Evolutionary conservation across 2,329 filamentous ascomycete genomes (phyloP), one percentile per base, ranked within the genome.

Genomic region (Penicillium rolfsii): DNA sequence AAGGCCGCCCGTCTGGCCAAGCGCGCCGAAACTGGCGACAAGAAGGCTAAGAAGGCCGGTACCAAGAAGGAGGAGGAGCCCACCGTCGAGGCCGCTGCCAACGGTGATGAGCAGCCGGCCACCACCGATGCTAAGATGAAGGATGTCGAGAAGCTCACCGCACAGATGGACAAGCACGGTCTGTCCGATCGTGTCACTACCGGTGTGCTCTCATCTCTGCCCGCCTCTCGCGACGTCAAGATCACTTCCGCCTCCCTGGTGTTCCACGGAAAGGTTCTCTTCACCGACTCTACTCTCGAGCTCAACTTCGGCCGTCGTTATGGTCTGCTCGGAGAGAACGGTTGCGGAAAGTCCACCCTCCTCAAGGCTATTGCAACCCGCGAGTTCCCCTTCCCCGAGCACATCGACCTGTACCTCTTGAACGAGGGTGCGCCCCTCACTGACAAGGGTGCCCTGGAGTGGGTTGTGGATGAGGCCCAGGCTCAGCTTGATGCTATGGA

Each of bases 161-260:
- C 93, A 57, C 96, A 99, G 83, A 90, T 97, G 85, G 95, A 99
- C 82, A 91, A 96, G 82, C 87, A 96, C 77, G 95, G 95, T 74
- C 85, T 99, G 67, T 98, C 95, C 14, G 95, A 99, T 81, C 91
- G 95, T 79, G 95, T 99, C 78, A 99, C 96, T 63, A 99, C 95
- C 63, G 95, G 95, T 86, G 95, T 99, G 59, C 84, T 99, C 64
- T 85, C 93, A 40, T 99, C 95, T 48, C 87, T 94, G 66, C 80
- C 86, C 66, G 84, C 91, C 69, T 96, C 91, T 82, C 90, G 91
- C 80, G 95, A 99, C 80, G 92, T 97, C 79, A 99, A 99, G 85
- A 95, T 99, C 78, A 96, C 89, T 68, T 97, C 93, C 58, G 87
- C 89, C 73, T 96, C 91, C 66, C 84, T 99, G 70, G 94, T 97